These are phyloP conservation scores for Schoenoplectus triqueter DNA, from an alignment of 202 grass and related monocot genomes.

Conservation along the genomic window DNA sequence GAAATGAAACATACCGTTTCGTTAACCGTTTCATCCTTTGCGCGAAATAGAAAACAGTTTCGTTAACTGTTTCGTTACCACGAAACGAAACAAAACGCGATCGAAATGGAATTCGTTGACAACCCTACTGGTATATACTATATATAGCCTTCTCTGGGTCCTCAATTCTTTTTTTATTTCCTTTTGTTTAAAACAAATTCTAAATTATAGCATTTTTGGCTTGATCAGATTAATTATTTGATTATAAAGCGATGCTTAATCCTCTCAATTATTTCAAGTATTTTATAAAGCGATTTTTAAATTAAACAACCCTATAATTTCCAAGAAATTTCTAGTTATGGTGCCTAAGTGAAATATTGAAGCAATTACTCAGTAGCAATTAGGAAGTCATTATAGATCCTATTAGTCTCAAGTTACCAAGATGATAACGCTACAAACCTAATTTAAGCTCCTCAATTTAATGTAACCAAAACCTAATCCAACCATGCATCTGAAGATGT, in stretches of 20 bases:
- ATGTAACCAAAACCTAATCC: slow-evolving; percentile 25
- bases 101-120: too few relatives aligned
- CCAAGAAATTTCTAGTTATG: background rate
- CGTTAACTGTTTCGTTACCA: too few relatives aligned
- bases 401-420: slow-evolving; percentile 30
- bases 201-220: background rate
- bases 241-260: too few relatives aligned
- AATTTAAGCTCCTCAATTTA: slow-evolving; percentile 44
- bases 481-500: slow-evolving; percentile 27
- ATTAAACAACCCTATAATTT: background rate
- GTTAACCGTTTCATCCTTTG: too few relatives aligned
- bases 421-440: slow-evolving; percentile 42
- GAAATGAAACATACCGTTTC: too few relatives aligned
- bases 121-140: too few relatives aligned
- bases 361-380: slow-evolving; percentile 12
- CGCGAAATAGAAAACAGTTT: too few relatives aligned
- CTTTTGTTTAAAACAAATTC: background rate
- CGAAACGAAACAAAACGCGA: too few relatives aligned
- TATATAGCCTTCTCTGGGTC: background rate
- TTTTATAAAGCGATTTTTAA: too few relatives aligned
- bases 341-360: slow-evolving; percentile 9
- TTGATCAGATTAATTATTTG: too few relatives aligned
- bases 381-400: slow-evolving; percentile 16
- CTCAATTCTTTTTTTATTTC: background rate
- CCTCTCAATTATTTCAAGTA: too few relatives aligned